Evolutionary conservation across 2,329 filamentous ascomycete species (phyloP).

Genomic region (Colletotrichum somersetense): DNA sequence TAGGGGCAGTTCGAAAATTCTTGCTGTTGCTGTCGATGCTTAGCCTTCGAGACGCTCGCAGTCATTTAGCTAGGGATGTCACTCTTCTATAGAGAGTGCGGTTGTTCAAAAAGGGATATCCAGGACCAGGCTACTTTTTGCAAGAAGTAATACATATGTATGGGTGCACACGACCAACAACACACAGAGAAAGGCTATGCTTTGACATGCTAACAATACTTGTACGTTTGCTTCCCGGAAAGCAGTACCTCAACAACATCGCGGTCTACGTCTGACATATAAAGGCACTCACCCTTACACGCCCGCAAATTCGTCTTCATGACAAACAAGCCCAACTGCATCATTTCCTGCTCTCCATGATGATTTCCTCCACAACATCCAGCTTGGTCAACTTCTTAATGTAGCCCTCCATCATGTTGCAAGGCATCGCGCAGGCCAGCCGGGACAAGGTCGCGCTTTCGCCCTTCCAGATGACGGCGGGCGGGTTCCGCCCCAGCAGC

Average conservation of each 20-base stretch:
- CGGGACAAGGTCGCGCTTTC: slow-evolving; percentile 42
- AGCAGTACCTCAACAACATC: background rate
- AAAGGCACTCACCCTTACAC: background rate
- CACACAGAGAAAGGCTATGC: background rate
- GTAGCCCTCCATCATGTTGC: slow-evolving; percentile 41
- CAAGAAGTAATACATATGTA: background rate
- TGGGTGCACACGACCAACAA: background rate
- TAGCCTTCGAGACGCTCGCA: background rate
- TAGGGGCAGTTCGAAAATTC: no score
- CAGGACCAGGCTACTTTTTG: background rate
- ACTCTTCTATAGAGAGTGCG: background rate
- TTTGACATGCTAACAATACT: background rate
- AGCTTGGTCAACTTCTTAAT: slow-evolving; percentile 45
- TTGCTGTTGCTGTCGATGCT: background rate
- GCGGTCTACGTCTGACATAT: background rate
- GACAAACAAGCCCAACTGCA: background rate
- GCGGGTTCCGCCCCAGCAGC: slow-evolving; percentile 42
- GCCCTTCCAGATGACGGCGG: slow-evolving; percentile 45
- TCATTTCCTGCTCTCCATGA: slow-evolving; percentile 21
- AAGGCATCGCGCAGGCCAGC: slow-evolving; percentile 42
- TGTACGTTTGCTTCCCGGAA: background rate
- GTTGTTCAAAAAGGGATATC: background rate
- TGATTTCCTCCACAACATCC: slow-evolving; percentile 43
- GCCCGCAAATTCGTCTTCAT: no score
- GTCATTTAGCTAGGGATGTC: no score